Base-by-base conservation (phyloP, 2,329 filamentous ascomycete species). In the Fusarium solani-melongenae region DNA sequence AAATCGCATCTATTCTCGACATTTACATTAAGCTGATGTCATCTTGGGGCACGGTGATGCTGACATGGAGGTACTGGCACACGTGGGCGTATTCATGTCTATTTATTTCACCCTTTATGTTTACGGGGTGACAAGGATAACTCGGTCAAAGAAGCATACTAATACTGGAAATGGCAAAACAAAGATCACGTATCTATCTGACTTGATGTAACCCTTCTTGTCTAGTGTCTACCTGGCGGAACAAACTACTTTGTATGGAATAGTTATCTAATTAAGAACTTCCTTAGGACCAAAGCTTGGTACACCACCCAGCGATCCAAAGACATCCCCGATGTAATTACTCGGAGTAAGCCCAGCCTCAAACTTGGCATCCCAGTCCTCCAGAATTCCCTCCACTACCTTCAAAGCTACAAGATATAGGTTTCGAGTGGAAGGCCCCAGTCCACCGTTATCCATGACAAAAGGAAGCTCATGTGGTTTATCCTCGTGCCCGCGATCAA, bases 251-350 rank as follows among this genome's bases (percentile, higher is more conserved):
- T 17, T 46, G 4, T 24, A 17, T 24, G 4, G 22, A 27, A 46
- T 6, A 31, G 29, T 31, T 31, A 46, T 41, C 46, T 53, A 62
- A 33, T 71, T 51, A 2, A 53, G 9, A 2, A 24, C 46, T 4
- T 70, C 22, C 15, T 69, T 53, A 2, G 73, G 61, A 1, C 73
- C 71, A 44, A 76, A 76, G 4, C 66, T 64, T 2, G 73, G 73
- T 1, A 41, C 56, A 0, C 73, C 73, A 22, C 73, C 73, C 33
- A 76, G 61, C 0, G 73, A 76, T 1, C 73, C 73, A 64, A 76
- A 76, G 0, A 76, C 69, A 22, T 76, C 73, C 0, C 73, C 73
- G 2, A 76, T 64, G 4, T 74, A 76, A 29, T 72, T 76, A 5
- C 53, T n/a, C 0, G 73, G 60, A 1, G 44, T 7, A 10, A 76